Percentiles rank a stretch among this genome's conserved stretches.
Evolutionary conservation across 495 filamentous ascomycete species (phyloP).

Genomic region (Podospora sp.): DNA sequence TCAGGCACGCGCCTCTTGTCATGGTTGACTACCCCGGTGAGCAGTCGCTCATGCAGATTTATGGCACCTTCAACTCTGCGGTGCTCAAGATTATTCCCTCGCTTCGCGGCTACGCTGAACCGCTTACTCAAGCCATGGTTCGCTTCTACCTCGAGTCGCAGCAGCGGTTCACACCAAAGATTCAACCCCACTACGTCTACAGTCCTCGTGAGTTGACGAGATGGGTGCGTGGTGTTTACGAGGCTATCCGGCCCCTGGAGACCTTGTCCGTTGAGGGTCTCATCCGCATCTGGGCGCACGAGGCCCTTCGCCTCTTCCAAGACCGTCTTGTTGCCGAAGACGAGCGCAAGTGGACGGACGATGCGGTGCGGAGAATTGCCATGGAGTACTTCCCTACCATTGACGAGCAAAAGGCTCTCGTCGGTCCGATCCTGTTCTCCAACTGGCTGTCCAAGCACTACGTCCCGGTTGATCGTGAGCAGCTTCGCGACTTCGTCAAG

Average conservation of each 20-base stretch:
- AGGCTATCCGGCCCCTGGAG: constrained; percentile 92
- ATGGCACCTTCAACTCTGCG: constrained; percentile 96
- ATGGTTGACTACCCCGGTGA: constrained; percentile 99
- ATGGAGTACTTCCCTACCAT: constrained; percentile 91
- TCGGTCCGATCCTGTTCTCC: constrained; percentile 92
- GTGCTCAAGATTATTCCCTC: constrained; percentile 95
- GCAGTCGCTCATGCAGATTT: constrained; percentile 90
- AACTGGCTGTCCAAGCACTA: constrained; percentile 99
- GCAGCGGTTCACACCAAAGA: constrained; percentile 86
- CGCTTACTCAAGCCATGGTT: constrained; percentile 97
- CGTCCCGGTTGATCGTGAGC: constrained; percentile 91
- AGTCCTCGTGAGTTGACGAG: constrained; percentile 96
- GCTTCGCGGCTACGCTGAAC: constrained; percentile 90
- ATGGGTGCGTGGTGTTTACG: constrained; percentile 96
- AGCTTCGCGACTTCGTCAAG: constrained; percentile 94
- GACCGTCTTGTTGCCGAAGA: constrained; percentile 93
- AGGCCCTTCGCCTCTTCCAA: constrained; percentile 93
- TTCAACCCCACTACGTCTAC: constrained; percentile 98
- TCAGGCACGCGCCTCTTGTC: constrained; percentile 91
- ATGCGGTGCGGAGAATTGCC: constrained; percentile 80
- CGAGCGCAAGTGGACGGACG: constrained; percentile 92
- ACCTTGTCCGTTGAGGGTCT: constrained; percentile 85
- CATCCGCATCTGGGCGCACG: constrained; percentile 96
- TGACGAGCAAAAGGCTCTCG: constrained; percentile 83
- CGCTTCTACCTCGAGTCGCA: constrained; percentile 95